phyloP scores from a whole-genome alignment of 768 basidiomycete species.

The Amanita rubescens region DNA sequence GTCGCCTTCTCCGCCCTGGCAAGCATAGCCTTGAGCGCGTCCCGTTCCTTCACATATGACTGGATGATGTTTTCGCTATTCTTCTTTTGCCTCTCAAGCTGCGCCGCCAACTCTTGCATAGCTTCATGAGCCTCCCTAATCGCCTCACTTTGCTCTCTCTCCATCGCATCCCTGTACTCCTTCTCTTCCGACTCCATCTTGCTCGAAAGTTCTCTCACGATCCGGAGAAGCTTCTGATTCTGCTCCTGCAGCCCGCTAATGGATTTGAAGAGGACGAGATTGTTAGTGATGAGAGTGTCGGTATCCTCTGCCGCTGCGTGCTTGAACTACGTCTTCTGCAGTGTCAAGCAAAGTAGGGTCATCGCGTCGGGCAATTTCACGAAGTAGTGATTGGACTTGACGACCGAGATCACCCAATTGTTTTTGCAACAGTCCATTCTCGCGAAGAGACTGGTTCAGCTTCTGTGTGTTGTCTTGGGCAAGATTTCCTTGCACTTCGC shows the following conservation, averaged over 20 bases:
- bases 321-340: conserved; percentile 50
- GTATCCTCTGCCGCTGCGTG: conserved; percentile 44
- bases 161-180: conserved; percentile 62
- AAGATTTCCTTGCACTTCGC: conserved; percentile 52
- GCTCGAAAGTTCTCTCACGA: conserved; percentile 73
- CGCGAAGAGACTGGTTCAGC: conserved; percentile 45
- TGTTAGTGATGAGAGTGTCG: conserved; percentile 78
- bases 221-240: conserved; percentile 82
- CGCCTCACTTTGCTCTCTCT: conserved; percentile 71
- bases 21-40: conserved; percentile 74
- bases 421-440: conserved; percentile 61
- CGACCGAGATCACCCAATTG: conserved; percentile 79
- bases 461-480: conserved; percentile 61
- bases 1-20: conserved; percentile 39
- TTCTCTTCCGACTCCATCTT: conserved; percentile 84
- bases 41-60: conserved; percentile 82
- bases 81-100: conserved; percentile 75
- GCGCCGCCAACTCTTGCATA: conserved; percentile 68
- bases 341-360: conserved; percentile 69
- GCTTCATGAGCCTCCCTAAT: conserved; percentile 84
- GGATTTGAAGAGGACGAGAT: conserved; percentile 81
- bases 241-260: conserved; percentile 80
- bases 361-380: conserved; percentile 73
- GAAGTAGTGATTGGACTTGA: conserved; percentile 75
- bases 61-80: conserved; percentile 63